Percentiles rank a stretch among this genome's conserved stretches.
Conservation (phyloP, 176 grass and related monocot genomes). For the Dendrocalamus sinicus region DNA sequence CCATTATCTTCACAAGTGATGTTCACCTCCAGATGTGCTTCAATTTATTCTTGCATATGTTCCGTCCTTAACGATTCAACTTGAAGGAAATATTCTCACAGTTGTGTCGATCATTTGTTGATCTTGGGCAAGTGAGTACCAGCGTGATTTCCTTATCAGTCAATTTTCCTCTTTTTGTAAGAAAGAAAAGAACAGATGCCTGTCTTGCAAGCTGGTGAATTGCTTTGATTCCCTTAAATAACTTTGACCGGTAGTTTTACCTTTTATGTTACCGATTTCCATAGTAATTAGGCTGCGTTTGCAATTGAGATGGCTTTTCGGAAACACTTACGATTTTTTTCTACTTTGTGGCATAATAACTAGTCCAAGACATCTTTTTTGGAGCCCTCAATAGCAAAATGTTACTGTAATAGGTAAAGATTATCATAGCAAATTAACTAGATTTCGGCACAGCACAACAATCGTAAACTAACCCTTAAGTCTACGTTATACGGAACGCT, state of each 20-base stretch:
- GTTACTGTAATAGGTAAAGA: background rate
- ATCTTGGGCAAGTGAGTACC: background rate
- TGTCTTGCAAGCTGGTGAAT: background rate
- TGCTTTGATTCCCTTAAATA: conserved; percentile 15
- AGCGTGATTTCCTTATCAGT: background rate
- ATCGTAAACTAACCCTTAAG: background rate
- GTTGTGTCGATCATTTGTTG: conserved; percentile 2
- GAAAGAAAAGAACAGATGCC: conserved; percentile 7
- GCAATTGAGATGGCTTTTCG: background rate
- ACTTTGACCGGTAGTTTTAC: background rate
- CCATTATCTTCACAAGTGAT: background rate
- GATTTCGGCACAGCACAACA: too few species aligned
- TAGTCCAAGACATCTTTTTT: background rate
- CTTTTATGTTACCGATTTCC: background rate
- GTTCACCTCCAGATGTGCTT: background rate
- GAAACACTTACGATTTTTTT: background rate
- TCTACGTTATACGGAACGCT: background rate
- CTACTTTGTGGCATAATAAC: background rate
- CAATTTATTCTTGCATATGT: background rate
- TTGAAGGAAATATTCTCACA: conserved; percentile 29
- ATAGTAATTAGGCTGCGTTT: background rate
- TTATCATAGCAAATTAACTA: background rate
- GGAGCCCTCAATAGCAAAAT: background rate
- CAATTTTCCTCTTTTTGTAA: background rate
- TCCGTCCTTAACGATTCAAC: background rate